Evolutionary conservation across 768 basidiomycete genomes (phyloP).

Genomic region (Sistotremastrum niveocremeum): DNA sequence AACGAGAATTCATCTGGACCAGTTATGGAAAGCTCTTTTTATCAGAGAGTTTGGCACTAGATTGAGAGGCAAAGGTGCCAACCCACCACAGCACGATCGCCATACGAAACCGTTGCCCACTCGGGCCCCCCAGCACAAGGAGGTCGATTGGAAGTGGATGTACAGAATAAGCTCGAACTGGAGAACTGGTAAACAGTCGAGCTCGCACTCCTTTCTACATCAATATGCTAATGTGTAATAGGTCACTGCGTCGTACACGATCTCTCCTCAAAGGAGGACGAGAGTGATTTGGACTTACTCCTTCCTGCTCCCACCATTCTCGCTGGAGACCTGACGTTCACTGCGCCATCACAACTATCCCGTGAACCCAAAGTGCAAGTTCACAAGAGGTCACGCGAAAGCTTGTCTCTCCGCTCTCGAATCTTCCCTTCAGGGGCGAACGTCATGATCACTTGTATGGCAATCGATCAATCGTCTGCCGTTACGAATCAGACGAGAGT

Average conservation of each 20-base stretch:
- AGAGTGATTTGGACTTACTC: background rate
- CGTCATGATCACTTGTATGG: constrained; percentile 41
- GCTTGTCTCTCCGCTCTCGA: constrained; percentile 29
- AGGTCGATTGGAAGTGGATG: constrained; percentile 76
- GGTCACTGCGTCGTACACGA: background rate
- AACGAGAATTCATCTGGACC: constrained; percentile 8
- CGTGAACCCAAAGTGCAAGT: constrained; percentile 25
- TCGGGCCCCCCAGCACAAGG: constrained; percentile 26
- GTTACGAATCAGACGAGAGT: constrained; percentile 24
- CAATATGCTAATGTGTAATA: background rate
- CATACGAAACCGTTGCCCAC: constrained; percentile 47
- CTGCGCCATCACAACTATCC: constrained; percentile 31
- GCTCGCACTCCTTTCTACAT: background rate
- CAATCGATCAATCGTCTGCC: constrained; percentile 64
- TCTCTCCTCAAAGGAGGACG: background rate
- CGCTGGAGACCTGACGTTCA: constrained; percentile 46
- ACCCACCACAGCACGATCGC: constrained; percentile 40
- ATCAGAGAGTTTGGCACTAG: constrained; percentile 50
- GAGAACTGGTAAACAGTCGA: constrained; percentile 42
- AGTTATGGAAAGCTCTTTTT: constrained; percentile 62
- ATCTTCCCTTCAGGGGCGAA: constrained; percentile 20
- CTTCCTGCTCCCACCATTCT: constrained; percentile 32
- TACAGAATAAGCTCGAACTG: constrained; percentile 75
- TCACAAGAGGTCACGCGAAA: constrained; percentile 16
- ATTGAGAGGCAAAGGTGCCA: constrained; percentile 55